A percentile compares a stretch with the other conserved stretches of the same genome.
phyloP scores from a whole-genome alignment of 169 alveolate genomes.

The Plasmodium fragile region DNA sequence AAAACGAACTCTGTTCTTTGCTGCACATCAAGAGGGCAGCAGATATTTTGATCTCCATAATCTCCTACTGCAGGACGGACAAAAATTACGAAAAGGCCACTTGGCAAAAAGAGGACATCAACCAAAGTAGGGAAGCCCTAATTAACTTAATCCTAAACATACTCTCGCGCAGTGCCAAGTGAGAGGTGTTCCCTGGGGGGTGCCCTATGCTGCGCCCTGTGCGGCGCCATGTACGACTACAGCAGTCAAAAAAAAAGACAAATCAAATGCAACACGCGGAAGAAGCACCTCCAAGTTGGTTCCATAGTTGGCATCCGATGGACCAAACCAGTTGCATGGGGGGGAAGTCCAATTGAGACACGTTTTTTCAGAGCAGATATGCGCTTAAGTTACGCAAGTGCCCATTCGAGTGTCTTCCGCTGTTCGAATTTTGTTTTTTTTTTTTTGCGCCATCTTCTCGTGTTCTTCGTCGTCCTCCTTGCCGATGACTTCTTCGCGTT shows the following conservation, averaged over 20 bases:
- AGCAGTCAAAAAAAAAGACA: not conserved
- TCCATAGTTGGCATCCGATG: not conserved
- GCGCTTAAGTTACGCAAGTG: not conserved
- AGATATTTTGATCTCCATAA: slow-evolving; percentile 34
- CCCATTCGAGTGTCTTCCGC: not conserved
- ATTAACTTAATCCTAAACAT: slow-evolving; percentile 17
- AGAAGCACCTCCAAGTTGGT: not conserved
- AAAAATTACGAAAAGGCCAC: not conserved
- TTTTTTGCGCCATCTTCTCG: not conserved
- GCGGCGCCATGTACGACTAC: too few relatives aligned
- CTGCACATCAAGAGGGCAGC: slow-evolving; percentile 65
- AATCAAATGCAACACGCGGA: not conserved
- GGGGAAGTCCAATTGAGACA: not conserved
- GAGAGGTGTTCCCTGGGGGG: too few relatives aligned
- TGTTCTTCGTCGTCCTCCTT: too few relatives aligned
- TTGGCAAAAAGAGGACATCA: slow-evolving; percentile 23
- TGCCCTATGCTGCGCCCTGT: too few relatives aligned
- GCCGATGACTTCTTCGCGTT: not conserved
- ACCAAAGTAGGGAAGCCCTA: slow-evolving; percentile 38
- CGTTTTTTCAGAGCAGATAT: not conserved
- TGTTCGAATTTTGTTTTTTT: not conserved
- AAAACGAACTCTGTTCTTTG: slow-evolving; percentile 65
- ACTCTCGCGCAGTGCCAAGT: slow-evolving; percentile 26
- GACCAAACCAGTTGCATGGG: not conserved
- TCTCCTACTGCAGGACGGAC: slow-evolving; percentile 22